Conservation (phyloP, 495 filamentous ascomycete species). For the Schizothecium vesticola region DNA sequence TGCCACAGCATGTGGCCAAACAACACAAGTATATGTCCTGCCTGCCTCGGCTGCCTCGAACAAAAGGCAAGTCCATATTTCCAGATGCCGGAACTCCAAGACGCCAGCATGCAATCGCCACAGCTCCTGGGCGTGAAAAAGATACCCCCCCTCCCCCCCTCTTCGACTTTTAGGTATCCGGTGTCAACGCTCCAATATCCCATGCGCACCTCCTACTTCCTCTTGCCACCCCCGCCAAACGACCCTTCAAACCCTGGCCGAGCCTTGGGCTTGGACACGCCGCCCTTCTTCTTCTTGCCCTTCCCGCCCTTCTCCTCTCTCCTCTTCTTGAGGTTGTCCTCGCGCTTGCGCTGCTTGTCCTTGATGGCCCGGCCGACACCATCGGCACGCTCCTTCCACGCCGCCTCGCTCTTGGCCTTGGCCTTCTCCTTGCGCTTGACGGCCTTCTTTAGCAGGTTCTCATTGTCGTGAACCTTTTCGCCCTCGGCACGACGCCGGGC, state of each 20-base stretch:
- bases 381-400: slow-evolving; percentile 80
- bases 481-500: slow-evolving; percentile 84
- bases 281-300: slow-evolving; percentile 62
- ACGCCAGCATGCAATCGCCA: slow-evolving; percentile 3
- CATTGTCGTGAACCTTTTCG: slow-evolving; percentile 85
- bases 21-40: not conserved
- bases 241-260: slow-evolving; percentile 85
- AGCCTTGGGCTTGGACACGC: slow-evolving; percentile 50
- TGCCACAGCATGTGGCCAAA: not conserved
- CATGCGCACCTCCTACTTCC: slow-evolving; percentile 11
- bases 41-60: not conserved
- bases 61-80: not conserved
- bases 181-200: not conserved
- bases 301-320: slow-evolving; percentile 58
- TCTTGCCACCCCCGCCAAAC: slow-evolving; percentile 55
- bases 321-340: slow-evolving; percentile 80
- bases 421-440: slow-evolving; percentile 84
- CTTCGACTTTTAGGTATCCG: slow-evolving; percentile 3
- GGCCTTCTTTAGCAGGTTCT: slow-evolving; percentile 85
- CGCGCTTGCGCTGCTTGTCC: slow-evolving; percentile 77
- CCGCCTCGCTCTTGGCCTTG: slow-evolving; percentile 84
- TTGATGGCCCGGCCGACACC: slow-evolving; percentile 70
- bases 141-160: not conserved
- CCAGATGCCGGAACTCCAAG: slow-evolving; percentile 9
- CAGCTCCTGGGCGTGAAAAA: not conserved